Evolutionary conservation across 2,329 filamentous ascomycete genomes (phyloP).

Genomic region (Samsoniella hepiali): DNA sequence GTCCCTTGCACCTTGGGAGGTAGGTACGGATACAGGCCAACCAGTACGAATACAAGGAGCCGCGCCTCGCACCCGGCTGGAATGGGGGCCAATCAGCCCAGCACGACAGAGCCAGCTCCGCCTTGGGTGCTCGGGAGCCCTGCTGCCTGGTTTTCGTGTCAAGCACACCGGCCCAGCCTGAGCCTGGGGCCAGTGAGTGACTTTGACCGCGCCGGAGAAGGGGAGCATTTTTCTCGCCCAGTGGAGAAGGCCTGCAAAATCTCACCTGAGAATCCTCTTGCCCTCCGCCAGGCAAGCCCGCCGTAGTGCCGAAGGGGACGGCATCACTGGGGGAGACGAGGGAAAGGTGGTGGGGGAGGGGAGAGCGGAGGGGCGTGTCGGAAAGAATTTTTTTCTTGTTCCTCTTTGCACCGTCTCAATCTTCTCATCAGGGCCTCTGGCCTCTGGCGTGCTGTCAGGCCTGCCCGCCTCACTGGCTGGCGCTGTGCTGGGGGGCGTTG

Average conservation of each 20-base stretch:
- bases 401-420: background rate
- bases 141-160: too few species aligned
- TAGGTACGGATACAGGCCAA: background rate
- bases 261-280: constrained; percentile 18
- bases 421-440: background rate
- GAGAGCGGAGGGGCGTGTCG: constrained; percentile 1
- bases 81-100: constrained; percentile 35
- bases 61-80: constrained; percentile 3
- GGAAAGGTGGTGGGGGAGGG: constrained; percentile 9
- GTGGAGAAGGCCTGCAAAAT: constrained; percentile 12
- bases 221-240: background rate
- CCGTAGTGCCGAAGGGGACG: constrained; percentile 15
- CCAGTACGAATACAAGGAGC: background rate
- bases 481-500: background rate
- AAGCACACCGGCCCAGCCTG: too few species aligned
- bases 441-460: background rate
- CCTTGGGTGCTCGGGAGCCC: constrained; percentile 9
- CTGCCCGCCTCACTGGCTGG: background rate
- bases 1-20: background rate
- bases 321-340: background rate
- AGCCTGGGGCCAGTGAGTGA: background rate
- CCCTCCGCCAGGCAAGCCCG: constrained; percentile 5
- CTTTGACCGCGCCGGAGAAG: background rate
- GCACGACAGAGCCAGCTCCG: constrained; percentile 29
- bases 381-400: constrained; percentile 5